A percentile compares a stretch with the other conserved stretches of the same genome.
Conservation (phyloP, 2,329 filamentous ascomycete species). For the Pseudogymnoascus sp. region DNA sequence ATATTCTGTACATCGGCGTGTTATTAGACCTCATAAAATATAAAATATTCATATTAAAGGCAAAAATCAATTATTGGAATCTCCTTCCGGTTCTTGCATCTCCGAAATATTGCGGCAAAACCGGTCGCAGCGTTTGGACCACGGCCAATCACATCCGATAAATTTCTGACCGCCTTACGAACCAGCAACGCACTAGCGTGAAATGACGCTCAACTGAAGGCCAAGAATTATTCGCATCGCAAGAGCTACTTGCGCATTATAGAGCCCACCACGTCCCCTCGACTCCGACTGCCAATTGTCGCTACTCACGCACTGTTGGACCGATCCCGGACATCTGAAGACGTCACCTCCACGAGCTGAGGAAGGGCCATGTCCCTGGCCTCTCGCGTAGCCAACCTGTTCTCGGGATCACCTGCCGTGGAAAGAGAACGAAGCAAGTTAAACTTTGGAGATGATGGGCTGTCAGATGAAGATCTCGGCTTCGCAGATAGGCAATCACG, state of each 20-base stretch:
- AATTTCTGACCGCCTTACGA: slow-evolving; percentile 6
- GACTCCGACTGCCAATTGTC: not conserved
- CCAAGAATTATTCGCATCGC: slow-evolving; percentile 9
- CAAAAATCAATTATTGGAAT: not conserved
- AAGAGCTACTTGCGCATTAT: slow-evolving; percentile 3
- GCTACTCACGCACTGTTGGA: not conserved
- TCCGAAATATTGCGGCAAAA: slow-evolving; percentile 8
- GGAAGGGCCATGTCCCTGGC: slow-evolving; percentile 48
- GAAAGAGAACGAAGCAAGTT: slow-evolving; percentile 21
- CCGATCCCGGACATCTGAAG: slow-evolving; percentile 7
- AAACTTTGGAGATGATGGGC: slow-evolving; percentile 30
- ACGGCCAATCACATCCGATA: not conserved
- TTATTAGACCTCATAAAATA: not conserved
- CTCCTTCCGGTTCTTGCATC: not conserved
- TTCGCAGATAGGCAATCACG: slow-evolving; percentile 27
- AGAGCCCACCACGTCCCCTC: not conserved
- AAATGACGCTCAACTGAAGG: slow-evolving; percentile 9
- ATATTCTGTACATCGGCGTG: not conserved
- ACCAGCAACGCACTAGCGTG: slow-evolving; percentile 6
- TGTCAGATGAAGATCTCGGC: slow-evolving; percentile 23
- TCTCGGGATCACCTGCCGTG: slow-evolving; percentile 33
- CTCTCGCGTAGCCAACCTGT: slow-evolving; percentile 44
- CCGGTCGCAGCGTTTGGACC: not conserved
- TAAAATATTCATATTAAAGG: not conserved
- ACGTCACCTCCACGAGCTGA: slow-evolving; percentile 15